These are phyloP conservation scores for Curvularia verruculosa DNA, from an alignment of 2,329 filamentous ascomycete genomes.

Conservation along the genomic window DNA sequence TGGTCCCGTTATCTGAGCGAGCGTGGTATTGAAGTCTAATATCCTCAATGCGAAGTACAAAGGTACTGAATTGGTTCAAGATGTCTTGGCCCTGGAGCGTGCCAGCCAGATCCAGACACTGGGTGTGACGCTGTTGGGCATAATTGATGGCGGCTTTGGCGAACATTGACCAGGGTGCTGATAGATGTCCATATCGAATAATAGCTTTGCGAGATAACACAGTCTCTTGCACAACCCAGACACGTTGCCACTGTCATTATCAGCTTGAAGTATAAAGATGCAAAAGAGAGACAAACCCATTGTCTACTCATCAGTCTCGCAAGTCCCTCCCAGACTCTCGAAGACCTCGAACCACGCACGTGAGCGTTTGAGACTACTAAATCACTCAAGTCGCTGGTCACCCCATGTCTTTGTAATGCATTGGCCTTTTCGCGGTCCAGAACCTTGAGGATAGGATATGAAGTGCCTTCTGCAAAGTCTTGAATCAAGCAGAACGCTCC, in stretches of 20 bases:
- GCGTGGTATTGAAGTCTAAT: constrained; percentile 12
- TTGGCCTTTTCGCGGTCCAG: constrained; percentile 11
- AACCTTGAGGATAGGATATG: constrained; percentile 6
- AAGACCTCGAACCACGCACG: constrained; percentile 13
- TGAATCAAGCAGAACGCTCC: constrained; percentile 28
- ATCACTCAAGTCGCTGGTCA: constrained; percentile 9
- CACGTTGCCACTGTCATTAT: constrained; percentile 24
- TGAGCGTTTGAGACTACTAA: constrained; percentile 7
- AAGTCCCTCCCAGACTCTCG: constrained; percentile 22
- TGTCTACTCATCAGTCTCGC: constrained; percentile 18
- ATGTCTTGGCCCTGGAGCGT: constrained; percentile 15
- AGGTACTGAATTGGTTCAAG: constrained; percentile 21
- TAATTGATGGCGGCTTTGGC: constrained; percentile 23
- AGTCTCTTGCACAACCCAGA: constrained; percentile 35
- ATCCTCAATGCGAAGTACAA: constrained; percentile 24
- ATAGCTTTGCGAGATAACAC: constrained; percentile 27
- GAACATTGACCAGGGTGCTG: constrained; percentile 32
- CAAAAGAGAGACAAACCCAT: constrained; percentile 11
- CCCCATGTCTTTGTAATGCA: constrained; percentile 1
- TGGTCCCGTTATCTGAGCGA: constrained; percentile 7
- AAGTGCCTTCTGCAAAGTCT: constrained; percentile 19
- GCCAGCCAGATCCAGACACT: constrained; percentile 13
- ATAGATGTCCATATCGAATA: constrained; percentile 24
- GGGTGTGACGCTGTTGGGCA: constrained; percentile 18
- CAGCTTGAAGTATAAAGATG: neutral